These are phyloP conservation scores for Chytriomyces confervae DNA, from an alignment of 192 early-diverging fungal genomes.

Conservation along the genomic window DNA sequence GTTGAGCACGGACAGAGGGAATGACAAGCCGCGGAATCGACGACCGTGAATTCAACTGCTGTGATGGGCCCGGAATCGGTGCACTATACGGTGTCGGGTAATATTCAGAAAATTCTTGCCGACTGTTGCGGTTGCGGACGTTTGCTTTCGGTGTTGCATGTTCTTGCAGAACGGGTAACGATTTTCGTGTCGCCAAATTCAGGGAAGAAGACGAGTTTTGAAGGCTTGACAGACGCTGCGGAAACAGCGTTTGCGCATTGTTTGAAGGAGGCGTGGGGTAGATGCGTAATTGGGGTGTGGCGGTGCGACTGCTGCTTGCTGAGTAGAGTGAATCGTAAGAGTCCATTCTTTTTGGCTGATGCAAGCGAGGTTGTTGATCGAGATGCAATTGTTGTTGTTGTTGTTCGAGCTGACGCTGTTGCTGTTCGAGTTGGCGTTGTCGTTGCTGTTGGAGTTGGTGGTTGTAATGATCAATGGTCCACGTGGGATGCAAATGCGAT, in stretches of 20 bases:
- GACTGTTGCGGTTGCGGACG: not conserved
- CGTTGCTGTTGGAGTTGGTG: not conserved
- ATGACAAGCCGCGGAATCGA: conserved; percentile 17
- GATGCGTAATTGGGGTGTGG: too few species aligned
- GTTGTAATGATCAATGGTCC: conserved; percentile 4
- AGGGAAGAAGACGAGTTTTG: conserved; percentile 6
- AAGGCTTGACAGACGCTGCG: conserved; percentile 9
- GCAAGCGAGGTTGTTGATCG: not conserved
- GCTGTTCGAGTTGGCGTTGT: not conserved
- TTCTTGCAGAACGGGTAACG: not conserved
- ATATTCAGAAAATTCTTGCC: not conserved
- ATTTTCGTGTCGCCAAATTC: not conserved
- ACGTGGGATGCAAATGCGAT: conserved; percentile 14
- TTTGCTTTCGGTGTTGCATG: not conserved
- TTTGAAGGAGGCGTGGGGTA: conserved; percentile 4
- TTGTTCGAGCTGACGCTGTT: not conserved
- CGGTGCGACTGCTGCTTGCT: not conserved
- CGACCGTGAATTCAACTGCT: not conserved
- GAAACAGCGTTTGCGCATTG: conserved; percentile 5
- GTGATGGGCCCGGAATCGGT: not conserved
- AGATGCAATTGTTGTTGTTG: conserved; percentile 8
- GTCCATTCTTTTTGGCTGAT: not conserved
- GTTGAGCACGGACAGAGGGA: not conserved
- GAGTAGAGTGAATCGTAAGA: not conserved
- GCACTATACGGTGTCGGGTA: not conserved